Conservation (phyloP, 2,329 filamentous ascomycete species). For the Rugonectria rugulosa region DNA sequence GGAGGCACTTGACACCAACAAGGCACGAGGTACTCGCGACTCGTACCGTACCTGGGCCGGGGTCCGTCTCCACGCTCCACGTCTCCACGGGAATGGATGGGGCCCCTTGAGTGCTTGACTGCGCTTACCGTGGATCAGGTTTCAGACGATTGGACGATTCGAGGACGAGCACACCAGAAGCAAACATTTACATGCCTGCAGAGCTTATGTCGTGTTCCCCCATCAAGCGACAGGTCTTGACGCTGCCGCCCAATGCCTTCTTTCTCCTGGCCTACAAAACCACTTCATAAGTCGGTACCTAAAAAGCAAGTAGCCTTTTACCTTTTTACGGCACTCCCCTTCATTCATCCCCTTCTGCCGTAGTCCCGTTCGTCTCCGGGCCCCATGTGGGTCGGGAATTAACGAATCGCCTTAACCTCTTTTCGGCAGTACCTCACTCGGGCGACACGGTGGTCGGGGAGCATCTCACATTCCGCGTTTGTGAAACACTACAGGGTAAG, state of each 20-base stretch:
- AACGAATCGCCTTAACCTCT: slow-evolving; percentile 14
- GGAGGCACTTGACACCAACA: neutral
- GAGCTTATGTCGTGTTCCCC: neutral
- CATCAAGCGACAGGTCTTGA: too few relatives aligned
- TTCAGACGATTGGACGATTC: slow-evolving; percentile 9
- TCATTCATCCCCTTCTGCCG: neutral
- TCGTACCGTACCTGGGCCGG: slow-evolving; percentile 3
- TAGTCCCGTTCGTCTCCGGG: slow-evolving; percentile 10
- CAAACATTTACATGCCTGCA: neutral
- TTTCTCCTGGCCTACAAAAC: neutral
- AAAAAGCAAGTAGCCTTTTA: too few relatives aligned
- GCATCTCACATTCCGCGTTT: slow-evolving; percentile 11
- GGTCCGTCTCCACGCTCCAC: slow-evolving; percentile 21
- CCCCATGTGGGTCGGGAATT: slow-evolving; percentile 21
- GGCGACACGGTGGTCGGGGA: slow-evolving; percentile 9
- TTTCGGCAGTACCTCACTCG: slow-evolving; percentile 19
- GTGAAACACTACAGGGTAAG: slow-evolving; percentile 10
- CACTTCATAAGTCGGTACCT: too few relatives aligned
- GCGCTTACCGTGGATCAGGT: slow-evolving; percentile 14
- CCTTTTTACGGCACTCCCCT: neutral
- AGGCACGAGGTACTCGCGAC: too few relatives aligned
- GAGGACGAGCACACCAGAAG: neutral
- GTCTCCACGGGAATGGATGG: slow-evolving; percentile 10
- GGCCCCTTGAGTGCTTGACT: too few relatives aligned
- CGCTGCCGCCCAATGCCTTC: neutral